Evolutionary conservation across 108 stramenopile species (phyloP), one percentile per base, ranked within the genome.

Genomic region (Cyclotella choctawhatcheeana): DNA sequence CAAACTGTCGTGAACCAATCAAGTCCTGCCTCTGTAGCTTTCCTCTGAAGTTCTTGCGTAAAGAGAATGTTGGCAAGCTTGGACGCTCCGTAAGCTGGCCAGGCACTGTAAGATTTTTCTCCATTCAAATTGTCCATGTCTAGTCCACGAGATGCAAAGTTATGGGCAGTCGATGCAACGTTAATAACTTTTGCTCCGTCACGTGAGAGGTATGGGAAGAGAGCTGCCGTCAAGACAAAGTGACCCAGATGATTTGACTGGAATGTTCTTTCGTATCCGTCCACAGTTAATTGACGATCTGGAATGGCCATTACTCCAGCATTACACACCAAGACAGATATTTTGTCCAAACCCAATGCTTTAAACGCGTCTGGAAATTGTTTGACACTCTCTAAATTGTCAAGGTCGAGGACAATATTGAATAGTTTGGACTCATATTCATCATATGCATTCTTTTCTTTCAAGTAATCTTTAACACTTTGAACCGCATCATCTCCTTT

Each of bases 291-390:
- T 58, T 88, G 72, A 25, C 56, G 67, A 16, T 80, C 60, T 12
- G 90, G 93, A 59, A 94, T 80, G 26, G 92, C 92, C 95, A 96
- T 96, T 29, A 97, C 88, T 16, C 93, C 96, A 13, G 96, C 96
- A 83, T 97, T 97, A 65, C 94, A 93, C 54, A 97, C 58, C 34
- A 94, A 66, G 10, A 93, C 86, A 44, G 88, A 84, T 25, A 94
- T 74, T 13, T 76, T 48, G 26, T 63, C 74, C 1, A 82, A 26
- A 12, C 67, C 74, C 22, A 82, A 50, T 22, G 25, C 58, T 59
- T 71, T 69, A 69, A 69, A 86, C n/a, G 60, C 50, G 31, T 77
- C 54, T 0, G 88, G 87, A 65, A 92, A 89, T 26, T 78, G 61
- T 60, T 85, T 87, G 48, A 89, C 87, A 53, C 76, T 79, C 2